phyloP scores from a whole-genome alignment of 108 stramenopile species.

The Fistulifera solaris region DNA sequence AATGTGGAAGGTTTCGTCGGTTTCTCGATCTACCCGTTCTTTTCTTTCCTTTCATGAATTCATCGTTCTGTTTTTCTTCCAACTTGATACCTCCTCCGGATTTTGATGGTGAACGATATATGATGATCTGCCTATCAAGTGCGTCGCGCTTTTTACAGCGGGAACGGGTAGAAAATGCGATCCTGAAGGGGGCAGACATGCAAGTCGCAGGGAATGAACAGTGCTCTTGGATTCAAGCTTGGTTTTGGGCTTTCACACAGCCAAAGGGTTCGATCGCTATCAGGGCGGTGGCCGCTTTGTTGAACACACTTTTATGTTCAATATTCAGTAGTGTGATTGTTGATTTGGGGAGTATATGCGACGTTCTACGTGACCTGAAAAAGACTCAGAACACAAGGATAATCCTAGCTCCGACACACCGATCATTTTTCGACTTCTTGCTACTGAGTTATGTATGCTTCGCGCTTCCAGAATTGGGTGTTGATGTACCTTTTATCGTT shows the following conservation, averaged over 20 bases:
- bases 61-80: constrained; percentile 60
- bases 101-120: constrained; percentile 73
- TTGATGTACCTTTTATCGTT: constrained; percentile 64
- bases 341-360: constrained; percentile 57
- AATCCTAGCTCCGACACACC: constrained; percentile 78
- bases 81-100: constrained; percentile 46
- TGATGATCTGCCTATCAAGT: constrained; percentile 60
- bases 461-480: constrained; percentile 71
- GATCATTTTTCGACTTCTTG: constrained; percentile 81
- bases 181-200: neutral
- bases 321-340: constrained; percentile 49
- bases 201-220: constrained; percentile 44
- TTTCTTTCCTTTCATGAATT: constrained; percentile 76
- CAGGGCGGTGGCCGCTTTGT: constrained; percentile 46
- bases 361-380: too few species aligned
- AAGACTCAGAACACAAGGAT: too few species aligned
- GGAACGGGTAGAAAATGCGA: neutral
- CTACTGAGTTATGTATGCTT: constrained; percentile 69
- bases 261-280: constrained; percentile 51
- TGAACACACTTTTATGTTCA: constrained; percentile 47
- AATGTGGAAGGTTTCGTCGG: constrained; percentile 26
- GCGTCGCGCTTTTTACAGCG: constrained; percentile 48
- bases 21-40: constrained; percentile 74
- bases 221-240: constrained; percentile 22
- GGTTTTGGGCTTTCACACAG: constrained; percentile 73